Evolutionary conservation across 345 rosid genomes (phyloP).

Genomic region (Aquilaria yunnanensis): DNA sequence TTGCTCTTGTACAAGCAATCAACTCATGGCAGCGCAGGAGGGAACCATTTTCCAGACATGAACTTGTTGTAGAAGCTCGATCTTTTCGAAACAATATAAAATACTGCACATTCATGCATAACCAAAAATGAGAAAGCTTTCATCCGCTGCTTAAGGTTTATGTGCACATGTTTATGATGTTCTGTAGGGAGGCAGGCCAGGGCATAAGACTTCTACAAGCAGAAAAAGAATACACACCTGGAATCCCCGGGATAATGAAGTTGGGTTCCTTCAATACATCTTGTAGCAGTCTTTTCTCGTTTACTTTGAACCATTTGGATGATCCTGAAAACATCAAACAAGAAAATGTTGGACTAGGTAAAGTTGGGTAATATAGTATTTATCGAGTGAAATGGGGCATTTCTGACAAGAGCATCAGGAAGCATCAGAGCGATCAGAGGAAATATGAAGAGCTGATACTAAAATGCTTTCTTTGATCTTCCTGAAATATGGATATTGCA

Average conservation of each 20-base stretch:
- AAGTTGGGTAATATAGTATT: background rate
- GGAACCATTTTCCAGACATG: slow-evolving; percentile 60
- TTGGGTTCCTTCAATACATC: slow-evolving; percentile 62
- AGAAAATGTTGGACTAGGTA: background rate
- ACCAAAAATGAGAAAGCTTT: too few species aligned
- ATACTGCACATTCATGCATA: slow-evolving; percentile 35
- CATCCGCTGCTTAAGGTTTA: too few species aligned
- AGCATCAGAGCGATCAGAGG: too few species aligned
- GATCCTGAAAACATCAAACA: slow-evolving; percentile 11
- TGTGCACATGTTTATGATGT: too few species aligned
- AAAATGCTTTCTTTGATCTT: too few species aligned
- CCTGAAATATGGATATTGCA: too few species aligned
- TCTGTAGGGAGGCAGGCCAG: too few species aligned
- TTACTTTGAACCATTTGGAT: slow-evolving; percentile 61
- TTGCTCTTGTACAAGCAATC: too few species aligned
- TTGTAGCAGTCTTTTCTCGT: slow-evolving; percentile 55
- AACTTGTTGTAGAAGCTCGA: slow-evolving; percentile 61
- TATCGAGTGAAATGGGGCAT: background rate
- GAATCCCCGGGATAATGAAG: slow-evolving; percentile 63
- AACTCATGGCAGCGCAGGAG: slow-evolving; percentile 13
- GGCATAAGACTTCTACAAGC: background rate
- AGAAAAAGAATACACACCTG: slow-evolving; percentile 41
- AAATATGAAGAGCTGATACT: too few species aligned
- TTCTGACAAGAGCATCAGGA: too few species aligned
- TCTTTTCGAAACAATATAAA: slow-evolving; percentile 59